Base-by-base conservation (phyloP, 2,329 filamentous ascomycete species). In the Colletotrichum sp. region DNA sequence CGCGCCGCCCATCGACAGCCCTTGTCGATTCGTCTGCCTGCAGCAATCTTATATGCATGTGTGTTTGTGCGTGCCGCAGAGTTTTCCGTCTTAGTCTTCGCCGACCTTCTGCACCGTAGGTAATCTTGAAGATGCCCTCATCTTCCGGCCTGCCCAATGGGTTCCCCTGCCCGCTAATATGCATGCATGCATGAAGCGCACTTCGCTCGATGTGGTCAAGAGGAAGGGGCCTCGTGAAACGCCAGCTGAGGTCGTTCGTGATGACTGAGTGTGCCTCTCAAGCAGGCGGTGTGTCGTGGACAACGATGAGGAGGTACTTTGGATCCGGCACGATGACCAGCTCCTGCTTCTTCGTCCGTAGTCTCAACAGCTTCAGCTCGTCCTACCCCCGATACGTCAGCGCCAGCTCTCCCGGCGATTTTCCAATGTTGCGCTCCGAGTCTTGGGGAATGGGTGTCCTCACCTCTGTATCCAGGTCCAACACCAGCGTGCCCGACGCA, bases 321-420 rank as follows among this genome's bases (percentile, higher is more conserved):
- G 90, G 82, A 83, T 96, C 95, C 83, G 94, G 95, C 24, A 96
- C 93, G 81, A 97, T 95, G 75, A 97, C 93, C 77, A 97, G 86
- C 84, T 98, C 95, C 80, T 96, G 94, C 84, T 95, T 96, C 87
- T 93, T 95, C n/a, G 95, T 96, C 78, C 95, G 90, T 78, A 98
- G 83, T 78, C 95, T 90, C 68, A 97, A 85, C 64, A 97, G 87
- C 85, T 93, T 95, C 78, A 96, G 85, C 82, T 96, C 95, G 80
- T 97, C 95, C 89, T 94, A 78, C 49, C 15, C 24, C 9, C 18
- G n/a, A 12, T 49, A n/a, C 36, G 68, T 68, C 67, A 49, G 57
- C 44, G n/a, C 64, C 44, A 75, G 60, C 32, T 26, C n/a, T 24
- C 26, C 16, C 28, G 4, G 6, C 24, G 0, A 13, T 34, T n/a